Base-by-base conservation (phyloP, 768 basidiomycete genomes). In the Hypholoma sublateritium region DNA sequence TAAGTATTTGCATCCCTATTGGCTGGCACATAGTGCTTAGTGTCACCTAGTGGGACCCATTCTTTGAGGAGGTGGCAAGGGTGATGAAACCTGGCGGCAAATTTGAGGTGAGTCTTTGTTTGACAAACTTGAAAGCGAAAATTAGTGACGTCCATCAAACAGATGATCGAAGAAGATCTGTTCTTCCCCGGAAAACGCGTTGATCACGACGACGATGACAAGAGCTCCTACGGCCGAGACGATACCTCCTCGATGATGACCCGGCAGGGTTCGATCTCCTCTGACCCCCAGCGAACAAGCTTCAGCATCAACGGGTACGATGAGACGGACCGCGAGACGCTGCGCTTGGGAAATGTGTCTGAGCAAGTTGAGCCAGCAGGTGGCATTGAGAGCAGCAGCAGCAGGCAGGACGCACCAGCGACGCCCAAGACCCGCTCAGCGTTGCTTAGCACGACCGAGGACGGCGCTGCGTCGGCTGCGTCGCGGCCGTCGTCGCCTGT, bases 1-100 rank as follows among this genome's bases (percentile, higher is more conserved):
- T 88, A 46, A 25, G 73, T 65, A 4, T 12, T 3, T 5, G 17
- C 39, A 12, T 22, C 16, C 22, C 43, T 4, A 11, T 22, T 8
- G 43, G 17, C 24, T 16, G 4, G 16, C 1, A 13, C 16, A 16
- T 39, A 9, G 24, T 21, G 28, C 41, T 55, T 4, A 49, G 28
- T 25, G 21, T 36, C n/a, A 19, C 32, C 37, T 52, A 87, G 86
- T 91, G 88, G 89, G 86, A 88, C 61, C 53, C 65, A 0, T 68
- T 91, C 25, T 77, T 90, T 25, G 87, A 89, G 67, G 89, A 90
- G 67, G 80, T 89, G 17, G 70, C 74, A 13, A 80, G 89, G 17
- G 84, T 91, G 1, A 82, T 91, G 82, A 89, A 86, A 67, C 80
- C 87, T 11, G 87, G 88, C 36, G 88, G 77, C n/a, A 82, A 85